Base-by-base conservation (phyloP, 371 early-diverging fungal genomes). In the Rhizomucor miehei region DNA sequence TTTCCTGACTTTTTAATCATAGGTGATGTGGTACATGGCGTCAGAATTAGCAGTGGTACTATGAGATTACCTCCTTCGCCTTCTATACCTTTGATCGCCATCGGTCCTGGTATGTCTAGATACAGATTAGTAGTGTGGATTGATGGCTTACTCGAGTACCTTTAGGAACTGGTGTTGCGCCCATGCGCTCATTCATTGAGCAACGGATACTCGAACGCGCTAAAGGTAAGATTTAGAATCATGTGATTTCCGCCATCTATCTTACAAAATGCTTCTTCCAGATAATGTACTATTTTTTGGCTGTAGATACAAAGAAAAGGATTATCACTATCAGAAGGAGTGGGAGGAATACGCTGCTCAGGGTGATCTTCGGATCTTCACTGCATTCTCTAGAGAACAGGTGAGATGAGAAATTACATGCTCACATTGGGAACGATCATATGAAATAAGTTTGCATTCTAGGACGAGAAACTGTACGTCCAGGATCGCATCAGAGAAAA, bases 111-210 rank as follows among this genome's bases (percentile, higher is more conserved):
- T 81, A 68, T 17, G 43, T 10, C 19, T 46, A 23, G 3, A 23
- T 25, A 8, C 1, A 40, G 11, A 24, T 34, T 44, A 8, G 3
- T 29, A 29, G 29, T 5, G 29, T 5, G 29, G 8, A 29, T 29
- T 8, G 8, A 29, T 29, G 29, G 29, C 29, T 29, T 29, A 29
- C 8, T 8, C 29, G 8, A 11, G n/a, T 54, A 47, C 1, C 41
- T 5, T 16, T 24, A 82, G 92, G 93, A 3, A 90, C 92, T 3
- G 95, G 95, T 16, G 78, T 96, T 24, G 93, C 97, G 1, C 94
- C 96, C 2, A 93, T 96, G 89, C 70, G 91, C 40, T 74, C 91
- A 19, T 85, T 96, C 46, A 47, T 95, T n/a, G 79, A 89, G 52
- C 77, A 85, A 19, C 79, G 94, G 0, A 60, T 84, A 12, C 36